These are phyloP conservation scores for Helianthus tuberosus DNA, from an alignment of 129 eudicot genomes.

Conservation along the genomic window DNA sequence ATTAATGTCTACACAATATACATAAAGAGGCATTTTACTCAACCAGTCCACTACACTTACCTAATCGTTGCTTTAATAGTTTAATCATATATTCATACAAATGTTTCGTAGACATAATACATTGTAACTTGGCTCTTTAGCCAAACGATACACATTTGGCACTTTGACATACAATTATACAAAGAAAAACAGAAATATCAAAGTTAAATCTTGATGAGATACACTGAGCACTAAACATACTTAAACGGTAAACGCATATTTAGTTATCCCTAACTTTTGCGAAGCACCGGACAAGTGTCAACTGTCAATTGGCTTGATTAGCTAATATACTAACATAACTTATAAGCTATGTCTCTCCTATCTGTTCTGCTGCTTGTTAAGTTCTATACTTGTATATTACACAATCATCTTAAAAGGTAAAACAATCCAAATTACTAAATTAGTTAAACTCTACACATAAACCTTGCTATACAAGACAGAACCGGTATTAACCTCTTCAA, in stretches of 20 bases:
- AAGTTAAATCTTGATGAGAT: slow-evolving; percentile 6
- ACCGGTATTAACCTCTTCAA: neutral
- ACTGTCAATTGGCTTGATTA: neutral
- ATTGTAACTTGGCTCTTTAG: neutral
- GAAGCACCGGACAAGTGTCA: neutral
- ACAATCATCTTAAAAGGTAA: neutral
- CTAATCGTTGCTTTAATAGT: neutral
- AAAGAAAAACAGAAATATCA: neutral
- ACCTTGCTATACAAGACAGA: neutral
- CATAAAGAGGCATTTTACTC: slow-evolving; percentile 3
- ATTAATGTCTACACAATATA: neutral
- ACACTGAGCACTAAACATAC: neutral
- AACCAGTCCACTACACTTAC: slow-evolving; percentile 14
- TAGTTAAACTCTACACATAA: too few species aligned
- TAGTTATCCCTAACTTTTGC: neutral
- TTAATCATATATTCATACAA: neutral
- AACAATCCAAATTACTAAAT: too few species aligned
- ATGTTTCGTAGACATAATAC: neutral
- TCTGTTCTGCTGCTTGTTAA: neutral
- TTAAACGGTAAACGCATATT: neutral
- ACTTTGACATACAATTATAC: neutral
- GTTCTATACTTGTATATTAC: neutral
- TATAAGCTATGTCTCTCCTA: neutral
- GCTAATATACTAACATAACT: neutral
- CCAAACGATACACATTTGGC: neutral